Conservation (phyloP, 352 stramenopile genomes). For the Elongisporangium prolatum region DNA sequence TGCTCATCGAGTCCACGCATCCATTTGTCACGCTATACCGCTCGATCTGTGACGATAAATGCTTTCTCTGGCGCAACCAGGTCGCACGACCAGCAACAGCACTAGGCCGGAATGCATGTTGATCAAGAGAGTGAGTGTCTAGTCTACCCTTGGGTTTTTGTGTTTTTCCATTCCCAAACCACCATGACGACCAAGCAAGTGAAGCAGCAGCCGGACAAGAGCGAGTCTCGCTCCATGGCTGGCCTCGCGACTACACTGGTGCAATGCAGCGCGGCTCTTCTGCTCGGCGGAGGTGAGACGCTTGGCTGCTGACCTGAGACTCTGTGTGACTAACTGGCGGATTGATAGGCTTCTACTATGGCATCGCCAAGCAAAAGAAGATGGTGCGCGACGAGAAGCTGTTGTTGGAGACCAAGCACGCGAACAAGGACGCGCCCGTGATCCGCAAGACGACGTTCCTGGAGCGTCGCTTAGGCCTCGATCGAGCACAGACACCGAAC, state of each 20-base stretch:
- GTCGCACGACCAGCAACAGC: too few relatives aligned
- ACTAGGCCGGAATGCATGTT: too few relatives aligned
- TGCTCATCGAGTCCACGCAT: too few relatives aligned
- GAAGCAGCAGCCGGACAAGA: too few relatives aligned
- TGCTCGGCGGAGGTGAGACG: conserved; percentile 37
- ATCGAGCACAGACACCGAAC: conserved; percentile 26
- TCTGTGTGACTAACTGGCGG: conserved; percentile 1
- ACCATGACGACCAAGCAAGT: too few relatives aligned
- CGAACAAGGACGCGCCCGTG: conserved; percentile 12
- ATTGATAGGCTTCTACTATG: conserved; percentile 56
- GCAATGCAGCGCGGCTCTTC: conserved; percentile 26
- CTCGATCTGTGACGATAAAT: too few relatives aligned
- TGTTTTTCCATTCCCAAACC: too few relatives aligned
- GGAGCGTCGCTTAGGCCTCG: conserved; percentile 33
- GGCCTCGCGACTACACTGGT: conserved; percentile 23
- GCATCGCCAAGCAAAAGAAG: conserved; percentile 38
- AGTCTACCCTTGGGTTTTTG: too few relatives aligned
- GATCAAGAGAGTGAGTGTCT: too few relatives aligned
- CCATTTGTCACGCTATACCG: too few relatives aligned
- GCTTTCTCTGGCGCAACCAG: too few relatives aligned
- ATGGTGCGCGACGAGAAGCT: conserved; percentile 31
- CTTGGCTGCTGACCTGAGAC: neutral
- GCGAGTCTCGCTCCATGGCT: too few relatives aligned
- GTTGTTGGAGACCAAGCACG: conserved; percentile 6
- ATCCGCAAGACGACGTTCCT: conserved; percentile 24